Evolutionary conservation across 495 filamentous ascomycete genomes (phyloP).

Genomic region (Astrocystis sublimbata): DNA sequence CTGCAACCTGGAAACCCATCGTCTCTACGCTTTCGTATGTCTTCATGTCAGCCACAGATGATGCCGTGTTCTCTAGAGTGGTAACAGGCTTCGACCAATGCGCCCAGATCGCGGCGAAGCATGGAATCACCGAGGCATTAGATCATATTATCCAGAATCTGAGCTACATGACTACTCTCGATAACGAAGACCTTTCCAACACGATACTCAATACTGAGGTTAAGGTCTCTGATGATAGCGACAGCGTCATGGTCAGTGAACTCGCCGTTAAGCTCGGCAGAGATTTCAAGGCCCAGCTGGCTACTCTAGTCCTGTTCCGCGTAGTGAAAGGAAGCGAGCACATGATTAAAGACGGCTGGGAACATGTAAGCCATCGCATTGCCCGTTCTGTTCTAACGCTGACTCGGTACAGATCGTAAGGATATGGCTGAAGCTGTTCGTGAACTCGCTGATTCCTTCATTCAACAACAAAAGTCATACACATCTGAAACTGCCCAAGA

Average conservation of each 20-base stretch:
- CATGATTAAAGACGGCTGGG: slow-evolving; percentile 77
- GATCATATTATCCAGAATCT: slow-evolving; percentile 90
- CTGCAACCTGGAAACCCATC: slow-evolving; percentile 91
- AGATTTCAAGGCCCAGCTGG: slow-evolving; percentile 90
- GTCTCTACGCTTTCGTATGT: slow-evolving; percentile 95
- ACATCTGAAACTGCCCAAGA: slow-evolving; percentile 73
- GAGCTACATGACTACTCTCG: slow-evolving; percentile 84
- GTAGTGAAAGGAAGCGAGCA: slow-evolving; percentile 82
- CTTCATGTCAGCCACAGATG: slow-evolving; percentile 97
- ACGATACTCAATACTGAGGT: slow-evolving; percentile 95
- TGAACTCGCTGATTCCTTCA: slow-evolving; percentile 89
- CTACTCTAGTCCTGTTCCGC: slow-evolving; percentile 89
- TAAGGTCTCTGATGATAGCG: slow-evolving; percentile 84
- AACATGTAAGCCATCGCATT: slow-evolving; percentile 59
- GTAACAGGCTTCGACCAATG: slow-evolving; percentile 96
- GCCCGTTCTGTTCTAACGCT: slow-evolving; percentile 24
- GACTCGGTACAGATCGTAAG: slow-evolving; percentile 64
- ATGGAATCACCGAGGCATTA: slow-evolving; percentile 79
- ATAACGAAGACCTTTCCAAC: slow-evolving; percentile 70
- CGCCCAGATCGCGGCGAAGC: slow-evolving; percentile 86
- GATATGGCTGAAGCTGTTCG: slow-evolving; percentile 93
- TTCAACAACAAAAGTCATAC: slow-evolving; percentile 73
- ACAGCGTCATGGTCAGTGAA: slow-evolving; percentile 98
- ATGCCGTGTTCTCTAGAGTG: slow-evolving; percentile 92
- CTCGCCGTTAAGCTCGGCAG: slow-evolving; percentile 94